phyloP scores from a whole-genome alignment of 257 asterid genomes.

The Forsythia viridissima region DNA sequence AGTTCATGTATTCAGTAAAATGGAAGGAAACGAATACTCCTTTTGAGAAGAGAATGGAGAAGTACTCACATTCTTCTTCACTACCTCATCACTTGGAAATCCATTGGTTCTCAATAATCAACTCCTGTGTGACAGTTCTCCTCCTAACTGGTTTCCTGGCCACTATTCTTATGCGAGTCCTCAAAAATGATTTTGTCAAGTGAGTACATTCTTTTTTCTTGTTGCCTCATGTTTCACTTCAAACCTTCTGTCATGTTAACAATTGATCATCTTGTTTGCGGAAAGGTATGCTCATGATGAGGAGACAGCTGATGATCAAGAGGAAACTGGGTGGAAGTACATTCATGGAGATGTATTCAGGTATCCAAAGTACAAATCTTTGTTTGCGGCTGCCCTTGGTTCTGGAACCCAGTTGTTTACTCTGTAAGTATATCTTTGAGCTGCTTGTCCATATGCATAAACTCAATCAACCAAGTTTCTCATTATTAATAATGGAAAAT shows the following conservation, averaged over 20 bases:
- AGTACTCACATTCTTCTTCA: slow-evolving; percentile 43
- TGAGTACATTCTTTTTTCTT: slow-evolving; percentile 14
- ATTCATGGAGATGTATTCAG: slow-evolving; percentile 49
- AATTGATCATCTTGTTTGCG: neutral
- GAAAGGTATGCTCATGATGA: slow-evolving; percentile 46
- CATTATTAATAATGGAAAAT: neutral
- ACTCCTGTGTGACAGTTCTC: slow-evolving; percentile 49
- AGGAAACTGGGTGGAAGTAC: slow-evolving; percentile 48
- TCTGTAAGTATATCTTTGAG: slow-evolving; percentile 31
- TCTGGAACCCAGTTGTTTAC: slow-evolving; percentile 42
- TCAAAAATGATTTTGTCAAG: slow-evolving; percentile 47
- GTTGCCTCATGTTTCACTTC: neutral
- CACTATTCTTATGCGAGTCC: slow-evolving; percentile 45
- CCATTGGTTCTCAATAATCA: slow-evolving; percentile 49
- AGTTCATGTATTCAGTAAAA: slow-evolving; percentile 41
- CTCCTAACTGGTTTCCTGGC: slow-evolving; percentile 48
- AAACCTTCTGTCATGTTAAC: neutral
- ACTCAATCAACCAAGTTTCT: neutral
- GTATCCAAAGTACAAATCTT: slow-evolving; percentile 37
- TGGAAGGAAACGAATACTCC: slow-evolving; percentile 42
- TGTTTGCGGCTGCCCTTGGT: slow-evolving; percentile 44
- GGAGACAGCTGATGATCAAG: slow-evolving; percentile 47
- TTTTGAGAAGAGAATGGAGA: slow-evolving; percentile 43
- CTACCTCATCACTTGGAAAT: slow-evolving; percentile 45
- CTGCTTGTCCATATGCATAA: neutral